These are phyloP conservation scores for Fennellomyces sp. DNA, from an alignment of 371 early-diverging fungal genomes.

Conservation along the genomic window DNA sequence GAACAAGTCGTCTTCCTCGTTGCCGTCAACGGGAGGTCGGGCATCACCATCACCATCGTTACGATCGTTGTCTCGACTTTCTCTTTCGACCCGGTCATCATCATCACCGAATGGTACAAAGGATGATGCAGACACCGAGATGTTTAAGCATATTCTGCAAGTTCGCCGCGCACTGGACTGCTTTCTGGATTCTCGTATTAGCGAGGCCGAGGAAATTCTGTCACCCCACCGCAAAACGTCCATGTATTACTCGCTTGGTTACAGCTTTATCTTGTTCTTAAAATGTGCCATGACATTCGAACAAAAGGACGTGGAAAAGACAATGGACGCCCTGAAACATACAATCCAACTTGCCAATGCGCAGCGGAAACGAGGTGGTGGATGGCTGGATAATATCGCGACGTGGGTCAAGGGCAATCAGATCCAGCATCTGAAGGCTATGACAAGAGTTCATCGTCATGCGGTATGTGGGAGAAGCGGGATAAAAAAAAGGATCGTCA, in stretches of 20 bases:
- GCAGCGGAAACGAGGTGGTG: conserved; percentile 50
- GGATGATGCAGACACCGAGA: not conserved
- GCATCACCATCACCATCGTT: conserved; percentile 18
- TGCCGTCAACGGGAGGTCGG: too few species aligned
- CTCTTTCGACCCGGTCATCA: conserved; percentile 6
- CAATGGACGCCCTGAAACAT: conserved; percentile 59
- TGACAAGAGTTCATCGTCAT: conserved; percentile 70
- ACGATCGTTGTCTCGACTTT: conserved; percentile 17
- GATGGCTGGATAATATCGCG: conserved; percentile 38
- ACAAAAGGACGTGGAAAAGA: conserved; percentile 56
- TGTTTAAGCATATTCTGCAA: conserved; percentile 24
- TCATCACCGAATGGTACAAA: not conserved
- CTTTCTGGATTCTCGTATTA: conserved; percentile 70
- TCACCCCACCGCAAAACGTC: conserved; percentile 42
- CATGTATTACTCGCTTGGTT: conserved; percentile 72
- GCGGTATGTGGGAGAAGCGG: conserved; percentile 40
- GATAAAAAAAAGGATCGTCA: too few species aligned
- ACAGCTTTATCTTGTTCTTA: conserved; percentile 64
- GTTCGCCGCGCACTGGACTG: conserved; percentile 62
- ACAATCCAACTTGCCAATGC: conserved; percentile 56
- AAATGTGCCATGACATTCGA: conserved; percentile 80
- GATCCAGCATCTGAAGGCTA: conserved; percentile 51
- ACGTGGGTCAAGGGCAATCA: conserved; percentile 41
- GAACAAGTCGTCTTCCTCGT: too few species aligned
- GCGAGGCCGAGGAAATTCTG: conserved; percentile 62